phyloP scores from a whole-genome alignment of 2,329 filamentous ascomycete genomes.

The Pseudogymnoascus sp. region DNA sequence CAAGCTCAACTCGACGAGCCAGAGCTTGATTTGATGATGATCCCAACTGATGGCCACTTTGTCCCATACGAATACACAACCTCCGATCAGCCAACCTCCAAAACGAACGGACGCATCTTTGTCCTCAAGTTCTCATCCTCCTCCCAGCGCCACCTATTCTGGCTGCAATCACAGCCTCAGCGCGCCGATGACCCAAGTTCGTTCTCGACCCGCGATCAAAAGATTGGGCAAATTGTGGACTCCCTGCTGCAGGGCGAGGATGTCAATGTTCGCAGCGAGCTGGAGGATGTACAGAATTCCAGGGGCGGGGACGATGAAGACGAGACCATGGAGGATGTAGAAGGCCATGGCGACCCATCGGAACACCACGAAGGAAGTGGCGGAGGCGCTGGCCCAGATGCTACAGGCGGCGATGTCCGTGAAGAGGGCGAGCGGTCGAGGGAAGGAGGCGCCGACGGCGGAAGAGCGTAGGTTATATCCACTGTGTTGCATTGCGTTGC shows the following conservation, averaged over 20 bases:
- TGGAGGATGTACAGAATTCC: conserved; percentile 52
- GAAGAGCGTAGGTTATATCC: conserved; percentile 87
- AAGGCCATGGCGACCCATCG: conserved; percentile 52
- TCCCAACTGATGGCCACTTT: conserved; percentile 83
- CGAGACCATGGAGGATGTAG: conserved; percentile 72
- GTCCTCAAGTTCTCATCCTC: conserved; percentile 90
- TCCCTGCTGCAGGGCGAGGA: conserved; percentile 80
- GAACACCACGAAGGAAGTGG: conserved; percentile 53
- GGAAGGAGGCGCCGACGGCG: conserved; percentile 92
- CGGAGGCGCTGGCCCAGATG: conserved; percentile 76
- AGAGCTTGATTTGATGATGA: conserved; percentile 86
- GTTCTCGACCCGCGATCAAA: conserved; percentile 78
- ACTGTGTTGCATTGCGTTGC: neutral
- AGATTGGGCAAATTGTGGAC: conserved; percentile 83
- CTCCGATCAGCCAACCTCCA: conserved; percentile 46
- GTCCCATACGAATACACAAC: conserved; percentile 69
- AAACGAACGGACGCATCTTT: conserved; percentile 84
- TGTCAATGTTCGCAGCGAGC: conserved; percentile 66
- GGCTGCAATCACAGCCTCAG: conserved; percentile 88
- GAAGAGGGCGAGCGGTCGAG: conserved; percentile 82
- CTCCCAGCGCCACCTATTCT: conserved; percentile 86
- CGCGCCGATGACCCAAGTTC: conserved; percentile 60
- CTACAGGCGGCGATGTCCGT: conserved; percentile 83
- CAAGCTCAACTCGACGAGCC: conserved; percentile 60
- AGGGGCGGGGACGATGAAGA: conserved; percentile 55